Base-by-base conservation (phyloP, 768 basidiomycete genomes). In the Collybia sordida region DNA sequence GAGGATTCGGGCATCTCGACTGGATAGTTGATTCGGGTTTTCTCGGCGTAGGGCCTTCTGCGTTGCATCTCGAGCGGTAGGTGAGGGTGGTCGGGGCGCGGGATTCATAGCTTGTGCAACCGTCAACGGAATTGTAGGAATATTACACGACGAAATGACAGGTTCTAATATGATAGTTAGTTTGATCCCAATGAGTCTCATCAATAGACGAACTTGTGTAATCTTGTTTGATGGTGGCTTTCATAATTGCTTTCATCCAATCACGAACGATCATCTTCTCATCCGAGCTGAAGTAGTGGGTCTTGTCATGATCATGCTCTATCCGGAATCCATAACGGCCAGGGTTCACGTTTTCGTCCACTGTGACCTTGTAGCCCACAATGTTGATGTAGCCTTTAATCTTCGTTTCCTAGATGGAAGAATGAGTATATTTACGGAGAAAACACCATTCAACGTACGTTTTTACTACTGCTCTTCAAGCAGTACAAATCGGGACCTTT, bases 171-270 rank as follows among this genome's bases (percentile, higher is more conserved):
- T 47, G 35, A 31, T 24, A 35, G 12, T 45, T 62, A 35, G 69
- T 60, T 38, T 45, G 49, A 19, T 38, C 14, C 23, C 21, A 4
- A 17, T 11, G 40, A 4, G 24, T 27, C 6, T 6, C 22, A 36
- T 38, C 28, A 7, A 42, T 24, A 44, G 34, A 75, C 87, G 34
- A 60, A 95, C 93, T 88, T 7, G 87, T 80, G 63, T 95, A 98
- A 65, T 98, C 97, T 49, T 97, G 76, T 7, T 83, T 87, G 58
- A 99, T 99, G 11, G 96, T 98, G 2, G 96, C 93, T 66, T 98
- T 99, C 93, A 98, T 98, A 57, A 99, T 83, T 6, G 95, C 93
- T 72, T 98, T 99, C 97, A 98, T 98, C 96, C 97, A 98, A 56
- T 93, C 93, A n/a, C 97, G 83, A 42, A 97, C 79, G 31, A 83